Percentiles rank a stretch among this genome's conserved stretches.
These are phyloP conservation scores for Talaromyces sp. DNA, from an alignment of 2,329 filamentous ascomycete species.

Conservation along the genomic window DNA sequence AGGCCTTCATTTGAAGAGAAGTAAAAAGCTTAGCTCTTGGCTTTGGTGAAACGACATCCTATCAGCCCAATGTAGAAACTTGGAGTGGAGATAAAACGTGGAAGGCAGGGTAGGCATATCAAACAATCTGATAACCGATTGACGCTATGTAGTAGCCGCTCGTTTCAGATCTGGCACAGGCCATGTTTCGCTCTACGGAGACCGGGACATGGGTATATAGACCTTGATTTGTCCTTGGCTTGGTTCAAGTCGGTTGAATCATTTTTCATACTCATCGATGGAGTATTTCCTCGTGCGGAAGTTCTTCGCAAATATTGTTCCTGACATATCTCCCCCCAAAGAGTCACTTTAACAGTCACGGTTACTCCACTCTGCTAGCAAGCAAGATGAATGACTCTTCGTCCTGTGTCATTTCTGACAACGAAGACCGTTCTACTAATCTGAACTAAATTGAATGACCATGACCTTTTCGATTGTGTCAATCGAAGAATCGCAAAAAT, in stretches of 20 bases:
- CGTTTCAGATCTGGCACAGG: slow-evolving; percentile 14
- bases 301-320: background rate
- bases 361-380: background rate
- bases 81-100: slow-evolving; percentile 1
- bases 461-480: background rate
- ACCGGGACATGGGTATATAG: background rate
- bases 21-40: background rate
- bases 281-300: background rate
- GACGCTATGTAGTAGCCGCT: slow-evolving; percentile 7
- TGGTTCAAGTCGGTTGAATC: background rate
- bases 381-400: background rate
- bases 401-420: background rate
- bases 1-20: background rate
- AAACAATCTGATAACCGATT: background rate
- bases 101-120: background rate
- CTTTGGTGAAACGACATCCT: background rate
- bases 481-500: background rate
- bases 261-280: background rate
- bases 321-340: background rate
- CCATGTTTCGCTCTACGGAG: slow-evolving; percentile 1
- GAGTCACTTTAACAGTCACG: background rate
- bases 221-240: background rate
- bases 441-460: background rate
- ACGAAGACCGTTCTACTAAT: background rate
- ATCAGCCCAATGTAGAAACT: background rate